Percentiles rank a stretch among this genome's conserved stretches.
These are phyloP conservation scores for Globisporangium canariense DNA, from an alignment of 352 stramenopile genomes.

Conservation along the genomic window DNA sequence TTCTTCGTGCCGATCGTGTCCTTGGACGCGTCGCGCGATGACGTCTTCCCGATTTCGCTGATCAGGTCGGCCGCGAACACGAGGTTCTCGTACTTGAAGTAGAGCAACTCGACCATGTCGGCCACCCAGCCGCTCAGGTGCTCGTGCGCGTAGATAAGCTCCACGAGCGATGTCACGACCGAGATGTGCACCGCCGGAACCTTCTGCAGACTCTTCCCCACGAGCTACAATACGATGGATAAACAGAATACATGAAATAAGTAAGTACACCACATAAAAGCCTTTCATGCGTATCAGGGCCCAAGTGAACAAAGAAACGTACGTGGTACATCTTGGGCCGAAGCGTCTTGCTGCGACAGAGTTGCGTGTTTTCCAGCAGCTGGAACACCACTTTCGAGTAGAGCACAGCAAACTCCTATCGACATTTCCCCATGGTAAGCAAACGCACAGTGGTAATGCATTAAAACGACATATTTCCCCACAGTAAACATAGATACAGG, in stretches of 20 bases:
- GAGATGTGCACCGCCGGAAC: conserved; percentile 67
- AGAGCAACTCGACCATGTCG: conserved; percentile 60
- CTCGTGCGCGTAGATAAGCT: conserved; percentile 72
- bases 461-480: neutral
- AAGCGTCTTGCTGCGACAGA: conserved; percentile 59
- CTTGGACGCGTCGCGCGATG: conserved; percentile 61
- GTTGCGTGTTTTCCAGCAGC: conserved; percentile 55
- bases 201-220: conserved; percentile 55
- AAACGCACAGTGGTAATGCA: neutral
- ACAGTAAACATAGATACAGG: neutral
- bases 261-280: neutral
- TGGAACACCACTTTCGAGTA: conserved; percentile 72
- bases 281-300: too few species aligned
- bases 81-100: conserved; percentile 57
- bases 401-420: conserved; percentile 67
- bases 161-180: conserved; percentile 65
- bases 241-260: neutral
- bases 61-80: conserved; percentile 70
- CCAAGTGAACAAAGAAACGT: neutral
- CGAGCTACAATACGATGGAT: conserved; percentile 28
- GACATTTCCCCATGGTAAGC: neutral
- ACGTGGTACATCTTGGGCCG: conserved; percentile 73
- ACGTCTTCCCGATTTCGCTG: conserved; percentile 75
- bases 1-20: conserved; percentile 71
- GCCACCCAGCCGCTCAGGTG: conserved; percentile 56